Evolutionary conservation across 352 stramenopile genomes (phyloP).

Genomic region (Pythium brachiatum): DNA sequence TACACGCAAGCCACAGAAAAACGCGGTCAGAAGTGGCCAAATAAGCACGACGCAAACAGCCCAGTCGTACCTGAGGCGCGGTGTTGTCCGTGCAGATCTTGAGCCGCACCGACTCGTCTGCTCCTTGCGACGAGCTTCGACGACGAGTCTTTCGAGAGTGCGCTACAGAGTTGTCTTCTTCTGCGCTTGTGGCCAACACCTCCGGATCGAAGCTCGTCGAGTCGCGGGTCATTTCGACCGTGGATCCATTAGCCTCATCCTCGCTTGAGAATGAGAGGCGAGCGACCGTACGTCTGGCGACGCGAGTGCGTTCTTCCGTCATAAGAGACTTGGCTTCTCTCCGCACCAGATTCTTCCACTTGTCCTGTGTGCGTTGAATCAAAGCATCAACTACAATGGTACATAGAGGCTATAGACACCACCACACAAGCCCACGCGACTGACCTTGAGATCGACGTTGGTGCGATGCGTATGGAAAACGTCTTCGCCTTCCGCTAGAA

Average conservation of each 20-base stretch:
- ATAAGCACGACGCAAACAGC: not conserved
- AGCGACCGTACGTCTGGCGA: not conserved
- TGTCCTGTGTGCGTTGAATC: too few species aligned
- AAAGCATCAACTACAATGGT: not conserved
- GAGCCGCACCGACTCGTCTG: conserved; percentile 1
- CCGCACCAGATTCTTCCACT: conserved; percentile 24
- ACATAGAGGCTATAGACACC: not conserved
- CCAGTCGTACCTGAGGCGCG: conserved; percentile 2
- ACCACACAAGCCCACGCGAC: not conserved
- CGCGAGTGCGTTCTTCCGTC: not conserved
- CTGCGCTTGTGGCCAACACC: not conserved
- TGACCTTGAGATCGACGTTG: conserved; percentile 67
- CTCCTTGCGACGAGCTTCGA: not conserved
- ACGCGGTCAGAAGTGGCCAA: too few species aligned
- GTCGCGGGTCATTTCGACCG: not conserved
- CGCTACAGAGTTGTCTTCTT: not conserved
- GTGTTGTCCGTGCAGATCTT: conserved; percentile 14
- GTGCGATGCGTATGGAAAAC: conserved; percentile 51
- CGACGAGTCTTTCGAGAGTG: not conserved
- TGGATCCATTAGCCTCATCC: not conserved
- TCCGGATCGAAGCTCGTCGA: not conserved
- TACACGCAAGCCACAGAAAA: not conserved
- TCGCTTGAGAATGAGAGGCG: not conserved
- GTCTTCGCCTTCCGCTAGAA: conserved; percentile 32
- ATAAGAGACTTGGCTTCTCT: not conserved